Percentiles rank a stretch among this genome's conserved stretches.
Evolutionary conservation across 2,329 filamentous ascomycete species (phyloP).

Genomic region (Biscogniauxia marginata): DNA sequence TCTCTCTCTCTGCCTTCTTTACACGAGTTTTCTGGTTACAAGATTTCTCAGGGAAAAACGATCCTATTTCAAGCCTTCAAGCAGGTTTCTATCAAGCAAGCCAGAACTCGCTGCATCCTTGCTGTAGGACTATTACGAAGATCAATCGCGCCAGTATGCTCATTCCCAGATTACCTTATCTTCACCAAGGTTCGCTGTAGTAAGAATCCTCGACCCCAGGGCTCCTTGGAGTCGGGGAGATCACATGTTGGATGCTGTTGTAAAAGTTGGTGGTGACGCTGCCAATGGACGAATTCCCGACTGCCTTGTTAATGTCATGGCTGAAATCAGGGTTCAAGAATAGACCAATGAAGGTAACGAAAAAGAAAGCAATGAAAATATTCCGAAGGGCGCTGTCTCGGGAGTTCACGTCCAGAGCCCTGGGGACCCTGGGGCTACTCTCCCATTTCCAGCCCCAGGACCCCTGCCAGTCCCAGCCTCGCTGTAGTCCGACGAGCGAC

Average conservation of each 20-base stretch:
- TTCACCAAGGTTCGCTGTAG: too few species aligned
- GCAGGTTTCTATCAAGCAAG: too few species aligned
- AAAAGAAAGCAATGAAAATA: neutral
- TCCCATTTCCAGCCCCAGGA: neutral
- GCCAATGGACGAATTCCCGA: neutral
- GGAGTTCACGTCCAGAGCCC: neutral
- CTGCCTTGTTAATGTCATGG: too few species aligned
- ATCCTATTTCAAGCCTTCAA: too few species aligned
- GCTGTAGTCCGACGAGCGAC: neutral
- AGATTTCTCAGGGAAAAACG: too few species aligned
- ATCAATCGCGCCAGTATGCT: too few species aligned
- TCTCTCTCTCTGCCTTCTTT: neutral
- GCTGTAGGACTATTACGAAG: too few species aligned
- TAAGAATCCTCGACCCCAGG: too few species aligned
- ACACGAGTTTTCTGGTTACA: neutral
- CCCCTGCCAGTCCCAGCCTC: neutral
- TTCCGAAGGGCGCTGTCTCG: neutral
- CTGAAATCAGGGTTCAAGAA: neutral
- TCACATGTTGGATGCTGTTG: neutral
- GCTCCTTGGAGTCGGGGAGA: too few species aligned
- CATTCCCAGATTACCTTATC: too few species aligned
- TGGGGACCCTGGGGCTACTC: neutral
- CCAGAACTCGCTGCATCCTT: too few species aligned
- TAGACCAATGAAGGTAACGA: neutral
- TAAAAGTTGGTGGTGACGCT: neutral